Evolutionary conservation across 1,284 basidiomycete genomes (phyloP), one percentile per base, ranked within the genome.

Genomic region (Microbotryum intermedium): DNA sequence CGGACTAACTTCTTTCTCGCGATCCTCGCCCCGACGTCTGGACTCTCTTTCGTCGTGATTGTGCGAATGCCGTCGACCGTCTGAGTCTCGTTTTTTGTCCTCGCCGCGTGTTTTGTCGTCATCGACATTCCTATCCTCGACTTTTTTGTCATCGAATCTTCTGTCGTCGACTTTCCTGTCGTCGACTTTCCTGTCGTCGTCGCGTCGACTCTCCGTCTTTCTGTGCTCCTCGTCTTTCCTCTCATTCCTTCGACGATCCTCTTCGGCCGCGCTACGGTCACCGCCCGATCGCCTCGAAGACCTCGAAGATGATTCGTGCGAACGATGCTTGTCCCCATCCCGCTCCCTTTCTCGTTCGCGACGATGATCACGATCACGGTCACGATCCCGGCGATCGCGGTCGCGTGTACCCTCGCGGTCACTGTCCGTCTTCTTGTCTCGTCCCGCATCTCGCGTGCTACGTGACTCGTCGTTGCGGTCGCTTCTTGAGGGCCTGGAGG

Each of bases 331-430:
- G 53, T 80, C 77, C 9, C 77, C 72, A 53, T 79, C 76, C 29
- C 77, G 71, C 30, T 79, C 78, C 55, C 78, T 73, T n/a, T 80
- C 76, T n/a, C 77, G 75, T 8, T 80, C 70, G 49, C 58, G 70
- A 45, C 83, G 49, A 76, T 64, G 46, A 53, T 78, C 58, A 42
- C 60, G 57, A 11, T 68, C 68, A 34, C 48, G 54, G 16, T 61
- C 64, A 48, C 60, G 60, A 34, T 39, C 58, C 18, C 55, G 44
- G 34, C 57, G 57, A 48, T 69, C 57, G n/a, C 49, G 57, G 23
- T 71, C 73, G 43, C 67, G 26, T 25, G 29, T 18, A 21, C 44
- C 20, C n/a, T 25, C 48, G 23, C 47, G 25, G 45, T 45, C 60
- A 50, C 54, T 30, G 9, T 50, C 42, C 23, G 59, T 49, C 64